Evolutionary conservation across 768 basidiomycete species (phyloP).

Genomic region (Thelephora ganbajun): DNA sequence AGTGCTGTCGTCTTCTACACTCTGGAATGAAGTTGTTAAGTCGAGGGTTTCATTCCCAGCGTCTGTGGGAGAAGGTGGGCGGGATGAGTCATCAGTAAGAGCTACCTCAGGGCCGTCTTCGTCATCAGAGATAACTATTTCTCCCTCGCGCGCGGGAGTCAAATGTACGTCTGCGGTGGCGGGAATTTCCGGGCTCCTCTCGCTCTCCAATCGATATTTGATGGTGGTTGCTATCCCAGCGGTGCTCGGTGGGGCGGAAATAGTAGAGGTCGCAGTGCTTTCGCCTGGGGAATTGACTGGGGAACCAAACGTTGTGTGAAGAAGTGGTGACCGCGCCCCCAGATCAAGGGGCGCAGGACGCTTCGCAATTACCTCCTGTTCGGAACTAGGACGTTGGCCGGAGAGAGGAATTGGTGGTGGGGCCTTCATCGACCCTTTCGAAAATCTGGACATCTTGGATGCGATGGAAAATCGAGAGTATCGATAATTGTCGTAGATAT

Average conservation of each 20-base stretch:
- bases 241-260: constrained; percentile 8
- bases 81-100: too few species aligned
- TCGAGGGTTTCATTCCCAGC: too few species aligned
- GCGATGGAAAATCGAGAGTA: constrained; percentile 51
- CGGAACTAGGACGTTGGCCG: constrained; percentile 10
- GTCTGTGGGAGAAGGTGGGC: too few species aligned
- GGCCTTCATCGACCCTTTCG: constrained; percentile 21
- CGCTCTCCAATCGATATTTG: constrained; percentile 23
- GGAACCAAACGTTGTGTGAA: constrained; percentile 29
- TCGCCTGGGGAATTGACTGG: constrained; percentile 18
- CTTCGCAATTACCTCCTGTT: constrained; percentile 5
- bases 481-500: constrained; percentile 73
- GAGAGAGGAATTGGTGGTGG: constrained; percentile 18
- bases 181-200: constrained; percentile 7
- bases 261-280: constrained; percentile 6
- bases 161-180: neutral
- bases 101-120: neutral
- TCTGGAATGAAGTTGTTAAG: too few species aligned
- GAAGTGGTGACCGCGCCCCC: constrained; percentile 19
- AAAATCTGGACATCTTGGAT: constrained; percentile 23
- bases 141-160: neutral
- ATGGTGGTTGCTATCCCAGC: constrained; percentile 25
- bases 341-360: constrained; percentile 19
- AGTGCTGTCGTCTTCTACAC: neutral
- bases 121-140: neutral